Evolutionary conservation across 106 monocot genomes (phyloP), one percentile per base, ranked within the genome.

Genomic region (Acanthochlamys bracteata): DNA sequence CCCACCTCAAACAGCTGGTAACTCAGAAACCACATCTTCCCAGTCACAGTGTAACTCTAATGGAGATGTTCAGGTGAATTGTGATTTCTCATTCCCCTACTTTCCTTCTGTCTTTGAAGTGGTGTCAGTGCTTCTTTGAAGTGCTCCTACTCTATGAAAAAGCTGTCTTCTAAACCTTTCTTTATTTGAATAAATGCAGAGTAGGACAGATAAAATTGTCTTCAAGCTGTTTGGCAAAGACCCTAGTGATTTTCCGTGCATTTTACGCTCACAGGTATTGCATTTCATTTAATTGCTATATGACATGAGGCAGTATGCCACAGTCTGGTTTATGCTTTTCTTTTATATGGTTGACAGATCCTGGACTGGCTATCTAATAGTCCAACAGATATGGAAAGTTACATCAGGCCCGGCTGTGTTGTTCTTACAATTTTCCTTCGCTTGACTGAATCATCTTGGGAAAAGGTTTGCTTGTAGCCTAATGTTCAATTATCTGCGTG

Each of bases 211-310:
- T 78, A 88, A 73, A 52, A 88, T 93, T 52, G 75, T 93, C 7
- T 93, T 93, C 67, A 93, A 93, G 57, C 88, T 93, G 42, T 93
- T 93, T 59, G 93, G 88, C 45, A 93, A 93, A 83, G 82, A 88
- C 33, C 93, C 93, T 62, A 79, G 67, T 70, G 88, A 85, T 74
- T 68, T 93, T 42, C 84, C 93, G 75, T 69, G 71, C 61, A 53
- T 59, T 80, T 60, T 93, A 60, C 74, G 84, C 24, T 39, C 71
- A 55, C 87, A 92, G 92, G 92, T 92, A 69, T 63, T 12, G 42
- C 41, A 63, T 72, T 2, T 20, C 19, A 13, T 15, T 26, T 7
- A 54, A 10, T 11, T 47, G 39, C 53, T 53, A 20, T 20, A 13
- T 63, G n/a, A 24, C 26, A 41, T 71, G 11, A 46, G 53, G 24